Conservation (phyloP, 78 protist species). For the Parvularia atlantis region DNA sequence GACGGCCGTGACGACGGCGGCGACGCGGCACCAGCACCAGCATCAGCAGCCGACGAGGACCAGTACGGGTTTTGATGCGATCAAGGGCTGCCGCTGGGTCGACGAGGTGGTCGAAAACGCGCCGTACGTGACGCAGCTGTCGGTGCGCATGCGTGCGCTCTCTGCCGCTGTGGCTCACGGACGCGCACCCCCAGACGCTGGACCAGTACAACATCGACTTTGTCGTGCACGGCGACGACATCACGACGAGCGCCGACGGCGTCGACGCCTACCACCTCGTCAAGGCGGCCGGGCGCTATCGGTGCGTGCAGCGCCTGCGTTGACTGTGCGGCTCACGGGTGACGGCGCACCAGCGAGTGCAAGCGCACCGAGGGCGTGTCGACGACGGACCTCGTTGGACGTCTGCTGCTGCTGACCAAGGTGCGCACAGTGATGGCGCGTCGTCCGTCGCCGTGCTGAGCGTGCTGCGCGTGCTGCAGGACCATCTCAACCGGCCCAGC, state of each 20-base stretch:
- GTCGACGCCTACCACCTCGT: constrained; percentile 67
- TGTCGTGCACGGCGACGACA: constrained; percentile 71
- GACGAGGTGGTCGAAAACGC: constrained; percentile 83
- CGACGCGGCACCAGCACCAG: too few species aligned
- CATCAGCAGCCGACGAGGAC: too few species aligned
- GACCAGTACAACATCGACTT: constrained; percentile 45
- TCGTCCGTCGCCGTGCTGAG: too few species aligned
- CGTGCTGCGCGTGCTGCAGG: too few species aligned
- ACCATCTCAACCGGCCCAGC: too few species aligned
- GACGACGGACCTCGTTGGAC: constrained; percentile 88
- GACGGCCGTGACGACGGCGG: too few species aligned
- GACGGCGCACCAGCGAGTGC: constrained; percentile 14
- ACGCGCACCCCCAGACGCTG: constrained; percentile 25
- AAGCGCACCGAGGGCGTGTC: constrained; percentile 75
- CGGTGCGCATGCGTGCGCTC: background rate
- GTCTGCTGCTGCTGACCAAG: constrained; percentile 83
- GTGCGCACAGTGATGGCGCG: too few species aligned
- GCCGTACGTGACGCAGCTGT: constrained; percentile 47
- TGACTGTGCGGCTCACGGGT: too few species aligned
- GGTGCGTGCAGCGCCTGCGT: background rate
- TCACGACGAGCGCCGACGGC: constrained; percentile 46
- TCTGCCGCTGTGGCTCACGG: background rate
- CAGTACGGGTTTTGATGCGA: too few species aligned
- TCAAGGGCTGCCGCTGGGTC: constrained; percentile 79
- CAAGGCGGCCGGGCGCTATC: constrained; percentile 61